Evolutionary conservation across 139 green algal species (phyloP).

Genomic region (Tetratostichococcus sp.): DNA sequence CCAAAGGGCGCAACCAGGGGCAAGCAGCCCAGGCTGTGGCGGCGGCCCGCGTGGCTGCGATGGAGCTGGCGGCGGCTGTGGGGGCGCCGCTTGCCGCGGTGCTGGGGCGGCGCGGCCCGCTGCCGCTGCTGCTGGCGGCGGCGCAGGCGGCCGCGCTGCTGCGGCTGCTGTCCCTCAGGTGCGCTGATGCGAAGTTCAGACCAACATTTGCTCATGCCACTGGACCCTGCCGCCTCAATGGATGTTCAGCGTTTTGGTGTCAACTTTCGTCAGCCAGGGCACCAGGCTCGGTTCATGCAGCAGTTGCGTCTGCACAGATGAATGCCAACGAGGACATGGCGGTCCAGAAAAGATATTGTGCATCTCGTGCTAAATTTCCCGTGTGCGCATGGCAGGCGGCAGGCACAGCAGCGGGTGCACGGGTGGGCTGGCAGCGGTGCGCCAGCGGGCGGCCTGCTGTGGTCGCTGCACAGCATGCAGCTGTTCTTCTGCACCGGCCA

Average conservation of each 20-base stretch:
- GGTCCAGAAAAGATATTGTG: too few relatives aligned
- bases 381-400: too few relatives aligned
- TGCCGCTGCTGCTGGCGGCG: slow-evolving; percentile 29
- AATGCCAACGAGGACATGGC: too few relatives aligned
- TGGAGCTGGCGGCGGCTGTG: neutral
- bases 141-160: slow-evolving; percentile 13
- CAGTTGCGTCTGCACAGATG: too few relatives aligned
- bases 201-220: too few relatives aligned
- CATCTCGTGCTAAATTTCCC: too few relatives aligned
- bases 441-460: neutral
- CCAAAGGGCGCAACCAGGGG: too few relatives aligned
- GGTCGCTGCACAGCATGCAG: slow-evolving; percentile 24
- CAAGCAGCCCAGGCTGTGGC: too few relatives aligned
- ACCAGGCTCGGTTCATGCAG: too few relatives aligned
- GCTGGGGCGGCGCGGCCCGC: slow-evolving; percentile 26
- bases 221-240: too few relatives aligned
- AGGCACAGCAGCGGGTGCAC: neutral
- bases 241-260: too few relatives aligned
- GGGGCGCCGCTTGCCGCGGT: slow-evolving; percentile 10
- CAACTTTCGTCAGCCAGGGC: too few relatives aligned
- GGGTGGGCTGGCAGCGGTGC: neutral
- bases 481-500: slow-evolving; percentile 81
- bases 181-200: neutral
- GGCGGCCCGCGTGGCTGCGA: neutral
- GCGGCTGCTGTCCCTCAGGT: slow-evolving; percentile 12